phyloP scores from a whole-genome alignment of 2,329 filamentous ascomycete genomes.

The Chrysosporium keratinophilum region DNA sequence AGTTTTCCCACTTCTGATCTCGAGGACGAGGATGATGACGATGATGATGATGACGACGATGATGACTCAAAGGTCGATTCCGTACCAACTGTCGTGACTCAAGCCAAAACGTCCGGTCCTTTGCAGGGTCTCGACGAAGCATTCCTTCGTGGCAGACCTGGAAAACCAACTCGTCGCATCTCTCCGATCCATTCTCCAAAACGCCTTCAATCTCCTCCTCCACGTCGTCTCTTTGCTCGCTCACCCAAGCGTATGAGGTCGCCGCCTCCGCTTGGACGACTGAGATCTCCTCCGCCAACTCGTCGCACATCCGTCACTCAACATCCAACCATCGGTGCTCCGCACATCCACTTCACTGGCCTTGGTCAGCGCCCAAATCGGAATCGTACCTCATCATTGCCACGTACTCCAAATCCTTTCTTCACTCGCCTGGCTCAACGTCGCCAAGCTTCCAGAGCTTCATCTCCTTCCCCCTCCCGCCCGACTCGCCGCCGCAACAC shows the following conservation, averaged over 20 bases:
- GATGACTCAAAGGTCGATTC: slow-evolving; percentile 39
- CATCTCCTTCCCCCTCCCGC: slow-evolving; percentile 16
- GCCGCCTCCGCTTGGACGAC: slow-evolving; percentile 52
- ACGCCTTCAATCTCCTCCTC: slow-evolving; percentile 43
- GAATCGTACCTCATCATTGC: slow-evolving; percentile 75
- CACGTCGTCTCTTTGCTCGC: slow-evolving; percentile 52
- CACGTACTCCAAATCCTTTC: slow-evolving; percentile 64
- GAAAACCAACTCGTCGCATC: slow-evolving; percentile 27
- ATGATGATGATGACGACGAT: slow-evolving; percentile 52
- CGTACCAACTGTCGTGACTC: neutral
- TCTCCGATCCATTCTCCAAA: slow-evolving; percentile 51
- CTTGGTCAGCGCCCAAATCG: slow-evolving; percentile 55
- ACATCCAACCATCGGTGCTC: slow-evolving; percentile 37
- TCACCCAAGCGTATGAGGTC: slow-evolving; percentile 63
- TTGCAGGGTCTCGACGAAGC: slow-evolving; percentile 44
- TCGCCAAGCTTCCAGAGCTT: slow-evolving; percentile 26
- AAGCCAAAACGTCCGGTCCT: neutral
- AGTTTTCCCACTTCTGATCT: slow-evolving; percentile 93
- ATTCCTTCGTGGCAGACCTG: slow-evolving; percentile 36
- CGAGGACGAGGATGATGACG: slow-evolving; percentile 70
- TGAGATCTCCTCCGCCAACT: slow-evolving; percentile 43
- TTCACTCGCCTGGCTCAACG: slow-evolving; percentile 32
- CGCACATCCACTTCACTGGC: slow-evolving; percentile 43
- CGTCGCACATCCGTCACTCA: slow-evolving; percentile 32
- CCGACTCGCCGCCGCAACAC: slow-evolving; percentile 35